phyloP scores from a whole-genome alignment of 345 rosid species.

The Aurinia saxatilis region DNA sequence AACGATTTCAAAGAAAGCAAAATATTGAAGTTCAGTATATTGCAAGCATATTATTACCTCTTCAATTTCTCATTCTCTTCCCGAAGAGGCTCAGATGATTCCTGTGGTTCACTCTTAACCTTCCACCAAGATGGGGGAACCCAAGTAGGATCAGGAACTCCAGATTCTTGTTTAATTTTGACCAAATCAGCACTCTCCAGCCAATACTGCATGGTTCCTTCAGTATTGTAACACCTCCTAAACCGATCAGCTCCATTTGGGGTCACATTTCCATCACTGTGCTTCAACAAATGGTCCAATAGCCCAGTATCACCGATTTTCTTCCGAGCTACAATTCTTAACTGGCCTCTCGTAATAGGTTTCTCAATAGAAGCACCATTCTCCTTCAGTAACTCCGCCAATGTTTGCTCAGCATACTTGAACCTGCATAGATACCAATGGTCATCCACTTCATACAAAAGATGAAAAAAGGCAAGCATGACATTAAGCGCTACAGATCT shows the following conservation, averaged over 20 bases:
- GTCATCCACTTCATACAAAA: neutral
- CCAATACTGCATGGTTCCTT: slow-evolving; percentile 88
- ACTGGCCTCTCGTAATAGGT: slow-evolving; percentile 50
- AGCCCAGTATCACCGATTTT: slow-evolving; percentile 89
- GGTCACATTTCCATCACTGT: slow-evolving; percentile 79
- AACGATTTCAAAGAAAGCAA: neutral
- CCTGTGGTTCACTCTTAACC: slow-evolving; percentile 33
- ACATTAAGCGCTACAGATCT: neutral
- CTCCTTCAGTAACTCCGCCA: slow-evolving; percentile 64
- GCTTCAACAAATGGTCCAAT: slow-evolving; percentile 89
- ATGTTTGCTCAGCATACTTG: slow-evolving; percentile 51
- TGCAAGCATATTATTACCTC: slow-evolving; percentile 27
- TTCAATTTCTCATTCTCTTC: slow-evolving; percentile 56
- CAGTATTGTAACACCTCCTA: slow-evolving; percentile 75
- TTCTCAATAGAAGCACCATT: slow-evolving; percentile 65
- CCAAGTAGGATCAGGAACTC: slow-evolving; percentile 53
- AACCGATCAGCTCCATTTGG: slow-evolving; percentile 78
- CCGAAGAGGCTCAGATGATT: slow-evolving; percentile 42
- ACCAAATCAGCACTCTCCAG: slow-evolving; percentile 75
- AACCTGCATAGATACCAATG: slow-evolving; percentile 40
- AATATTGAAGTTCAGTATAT: neutral
- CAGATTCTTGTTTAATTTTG: slow-evolving; percentile 54
- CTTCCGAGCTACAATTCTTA: slow-evolving; percentile 61
- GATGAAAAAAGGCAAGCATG: neutral
- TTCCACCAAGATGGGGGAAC: slow-evolving; percentile 59